A percentile compares a stretch with the other conserved stretches of the same genome.
phyloP scores from a whole-genome alignment of 2,329 filamentous ascomycete species.

The Fusarium fujikuroi region DNA sequence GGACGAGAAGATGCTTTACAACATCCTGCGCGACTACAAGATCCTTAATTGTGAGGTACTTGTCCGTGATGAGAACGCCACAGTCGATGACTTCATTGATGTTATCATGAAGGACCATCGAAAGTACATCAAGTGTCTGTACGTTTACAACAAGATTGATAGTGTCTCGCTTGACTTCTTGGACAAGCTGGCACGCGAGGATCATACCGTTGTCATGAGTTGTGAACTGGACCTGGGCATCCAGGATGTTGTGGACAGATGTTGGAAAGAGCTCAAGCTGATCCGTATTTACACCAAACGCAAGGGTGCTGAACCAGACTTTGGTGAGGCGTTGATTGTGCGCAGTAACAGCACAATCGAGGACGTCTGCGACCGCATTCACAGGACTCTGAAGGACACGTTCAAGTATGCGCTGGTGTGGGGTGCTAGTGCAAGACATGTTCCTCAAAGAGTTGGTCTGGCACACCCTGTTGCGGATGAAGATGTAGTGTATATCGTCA shows the following conservation, averaged over 20 bases:
- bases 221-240: conserved; percentile 96
- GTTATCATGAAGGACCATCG: conserved; percentile 99
- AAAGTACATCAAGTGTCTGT: conserved; percentile 94
- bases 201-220: conserved; percentile 95
- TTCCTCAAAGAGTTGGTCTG: conserved; percentile 92
- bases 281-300: conserved; percentile 97
- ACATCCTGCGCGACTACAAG: conserved; percentile 98
- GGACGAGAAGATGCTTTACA: conserved; percentile 98
- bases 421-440: conserved; percentile 94
- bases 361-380: conserved; percentile 96
- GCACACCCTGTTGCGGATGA: conserved; percentile 80
- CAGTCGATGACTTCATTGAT: conserved; percentile 98
- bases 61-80: conserved; percentile 92
- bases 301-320: conserved; percentile 90
- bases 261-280: conserved; percentile 91
- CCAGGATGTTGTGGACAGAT: conserved; percentile 90
- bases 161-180: conserved; percentile 92
- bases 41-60: conserved; percentile 97
- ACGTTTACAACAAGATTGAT: conserved; percentile 99
- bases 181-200: conserved; percentile 90
- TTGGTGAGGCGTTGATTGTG: conserved; percentile 92
- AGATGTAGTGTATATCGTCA: conserved; percentile 75
- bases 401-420: conserved; percentile 99
- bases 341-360: conserved; percentile 88
- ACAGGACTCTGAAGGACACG: conserved; percentile 93